Evolutionary conservation across 2,329 filamentous ascomycete genomes (phyloP), one percentile per base, ranked within the genome.

Genomic region (Diaporthe helianthi): DNA sequence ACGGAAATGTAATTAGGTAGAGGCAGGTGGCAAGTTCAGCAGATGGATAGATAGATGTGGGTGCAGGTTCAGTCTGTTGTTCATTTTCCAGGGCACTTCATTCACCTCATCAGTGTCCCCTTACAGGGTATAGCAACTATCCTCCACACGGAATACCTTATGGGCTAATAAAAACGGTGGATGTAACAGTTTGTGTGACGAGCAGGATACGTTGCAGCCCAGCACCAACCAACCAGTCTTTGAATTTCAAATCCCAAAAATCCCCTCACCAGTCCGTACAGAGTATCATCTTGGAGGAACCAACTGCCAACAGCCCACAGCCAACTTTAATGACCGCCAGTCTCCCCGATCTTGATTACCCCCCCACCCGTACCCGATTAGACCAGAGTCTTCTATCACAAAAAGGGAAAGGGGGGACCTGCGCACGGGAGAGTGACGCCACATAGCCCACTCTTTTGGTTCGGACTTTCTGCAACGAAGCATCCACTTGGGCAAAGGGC

Each of bases 401-500:
- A 47, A 61, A 19, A 55, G 38, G 10, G 22, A 31, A n/a, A 53
- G 13, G 13, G 13, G 17, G 44, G 33, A 26, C 22, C 33, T 33
- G 24, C 33, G 36, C 54, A 60, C 54, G 19, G 29, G 9, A 61
- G 26, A 33, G 26, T 46, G 41, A 61, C 58, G 58, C 41, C 58
- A 61, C 41, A 31, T 13, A 31, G 33, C 22, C 33, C 12, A 33
- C 49, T 31, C 13, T 7, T n/a, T n/a, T n/a, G n/a, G n/a, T n/a
- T n/a, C n/a, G n/a, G n/a, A n/a, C n/a, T n/a, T 33, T 29, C 1
- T 60, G 36, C 10, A 60, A 46, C 55, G 38, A 61, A 61, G 19
- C 55, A 26, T 60, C 38, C 36, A 60, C 54, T 61, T 61, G 31
- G 36, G 36, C 26, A 53, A 29, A 53, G 54, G 54, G 22, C 26